phyloP scores from a whole-genome alignment of 305 asterid species.

The Ilex paraguariensis region DNA sequence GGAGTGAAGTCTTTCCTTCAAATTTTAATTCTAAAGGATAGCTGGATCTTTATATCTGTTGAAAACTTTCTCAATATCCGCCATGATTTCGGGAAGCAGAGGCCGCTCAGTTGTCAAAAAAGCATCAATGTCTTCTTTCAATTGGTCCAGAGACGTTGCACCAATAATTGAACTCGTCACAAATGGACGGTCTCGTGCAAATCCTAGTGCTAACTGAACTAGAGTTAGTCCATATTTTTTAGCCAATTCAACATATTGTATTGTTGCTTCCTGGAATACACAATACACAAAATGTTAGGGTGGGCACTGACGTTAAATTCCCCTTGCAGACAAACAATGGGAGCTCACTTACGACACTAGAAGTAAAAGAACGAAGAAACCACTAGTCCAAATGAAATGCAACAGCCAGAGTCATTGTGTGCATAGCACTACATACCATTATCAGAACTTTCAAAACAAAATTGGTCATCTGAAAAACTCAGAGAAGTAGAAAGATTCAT shows the following conservation, averaged over 20 bases:
- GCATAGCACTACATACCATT: too few species aligned
- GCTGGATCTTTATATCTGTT: slow-evolving; percentile 87
- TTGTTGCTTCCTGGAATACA: slow-evolving; percentile 68
- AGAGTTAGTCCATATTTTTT: slow-evolving; percentile 68
- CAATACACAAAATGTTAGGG: slow-evolving; percentile 1
- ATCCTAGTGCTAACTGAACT: slow-evolving; percentile 77
- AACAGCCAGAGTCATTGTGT: too few species aligned
- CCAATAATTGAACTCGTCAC: slow-evolving; percentile 77
- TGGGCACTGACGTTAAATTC: neutral
- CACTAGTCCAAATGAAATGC: too few species aligned
- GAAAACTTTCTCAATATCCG: slow-evolving; percentile 63
- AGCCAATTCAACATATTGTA: slow-evolving; percentile 59
- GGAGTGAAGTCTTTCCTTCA: too few species aligned
- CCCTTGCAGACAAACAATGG: too few species aligned
- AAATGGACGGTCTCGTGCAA: slow-evolving; percentile 72
- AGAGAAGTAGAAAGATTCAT: too few species aligned
- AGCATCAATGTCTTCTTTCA: slow-evolving; percentile 71
- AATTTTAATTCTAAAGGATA: neutral
- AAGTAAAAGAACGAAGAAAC: too few species aligned
- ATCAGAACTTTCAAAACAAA: too few species aligned
- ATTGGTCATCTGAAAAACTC: too few species aligned
- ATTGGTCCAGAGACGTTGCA: slow-evolving; percentile 73
- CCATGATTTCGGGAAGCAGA: slow-evolving; percentile 50
- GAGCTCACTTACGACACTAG: too few species aligned
- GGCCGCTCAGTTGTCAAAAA: slow-evolving; percentile 64